These are phyloP conservation scores for Naganishia randhawae DNA, from an alignment of 768 basidiomycete species.

Conservation along the genomic window DNA sequence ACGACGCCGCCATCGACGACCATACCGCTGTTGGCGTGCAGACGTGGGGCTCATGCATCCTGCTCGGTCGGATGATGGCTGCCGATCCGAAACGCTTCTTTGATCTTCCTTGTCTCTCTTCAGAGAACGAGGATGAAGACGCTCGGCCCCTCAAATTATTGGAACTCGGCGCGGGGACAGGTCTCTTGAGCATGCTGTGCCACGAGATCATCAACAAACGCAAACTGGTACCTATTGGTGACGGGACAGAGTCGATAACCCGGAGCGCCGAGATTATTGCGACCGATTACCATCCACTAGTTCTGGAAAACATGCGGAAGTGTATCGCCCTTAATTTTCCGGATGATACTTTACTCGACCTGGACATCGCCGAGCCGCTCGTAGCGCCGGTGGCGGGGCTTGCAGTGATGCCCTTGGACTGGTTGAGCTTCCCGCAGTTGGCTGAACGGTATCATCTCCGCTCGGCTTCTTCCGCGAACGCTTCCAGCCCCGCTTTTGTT, in stretches of 20 bases:
- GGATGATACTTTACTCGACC: background rate
- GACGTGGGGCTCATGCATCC: slow-evolving; percentile 49
- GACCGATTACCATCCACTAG: slow-evolving; percentile 45
- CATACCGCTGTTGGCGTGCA: slow-evolving; percentile 50
- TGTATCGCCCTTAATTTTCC: slow-evolving; percentile 48
- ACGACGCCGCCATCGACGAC: slow-evolving; percentile 49
- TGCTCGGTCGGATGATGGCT: slow-evolving; percentile 45
- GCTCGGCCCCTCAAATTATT: slow-evolving; percentile 36
- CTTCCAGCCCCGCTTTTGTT: background rate
- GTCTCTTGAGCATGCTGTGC: slow-evolving; percentile 45
- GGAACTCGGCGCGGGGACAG: slow-evolving; percentile 50
- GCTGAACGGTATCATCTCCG: slow-evolving; percentile 18
- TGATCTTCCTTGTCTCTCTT: background rate
- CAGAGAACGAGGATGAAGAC: background rate
- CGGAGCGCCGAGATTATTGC: slow-evolving; percentile 40
- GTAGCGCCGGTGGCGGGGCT: slow-evolving; percentile 12
- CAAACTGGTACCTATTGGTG: background rate
- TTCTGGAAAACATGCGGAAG: slow-evolving; percentile 45
- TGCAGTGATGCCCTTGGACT: slow-evolving; percentile 44
- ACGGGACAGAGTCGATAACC: background rate
- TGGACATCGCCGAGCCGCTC: background rate
- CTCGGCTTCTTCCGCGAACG: background rate
- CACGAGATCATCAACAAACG: slow-evolving; percentile 35
- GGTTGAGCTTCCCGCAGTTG: slow-evolving; percentile 42
- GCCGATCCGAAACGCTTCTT: slow-evolving; percentile 35